Evolutionary conservation across 2,329 filamentous ascomycete genomes (phyloP), one percentile per base, ranked within the genome.

Genomic region (Stenocarpella maydis): DNA sequence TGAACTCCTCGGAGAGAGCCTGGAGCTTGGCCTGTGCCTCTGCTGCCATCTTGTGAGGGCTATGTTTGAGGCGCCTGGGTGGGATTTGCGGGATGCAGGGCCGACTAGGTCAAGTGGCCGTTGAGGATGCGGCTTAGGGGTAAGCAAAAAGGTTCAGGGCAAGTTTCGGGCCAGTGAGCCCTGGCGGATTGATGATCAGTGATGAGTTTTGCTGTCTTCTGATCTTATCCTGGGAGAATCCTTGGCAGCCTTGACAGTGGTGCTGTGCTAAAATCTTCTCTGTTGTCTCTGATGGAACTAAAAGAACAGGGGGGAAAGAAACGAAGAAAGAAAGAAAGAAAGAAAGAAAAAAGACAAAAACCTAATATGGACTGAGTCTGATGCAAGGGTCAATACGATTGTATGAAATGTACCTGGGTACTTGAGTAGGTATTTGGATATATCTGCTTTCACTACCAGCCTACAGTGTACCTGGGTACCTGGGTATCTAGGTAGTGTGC

Each of bases 1-100:
- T 91, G 78, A 92, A 98, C 73, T 97, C 91, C 65, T 98, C 94
- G 0, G 94, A 94, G 52, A 98, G 88, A 65, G 86, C 84, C 82
- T 98, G 95, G 31, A 98, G 86, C 76, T 88, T 88, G 71, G 91
- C 92, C 79, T 97, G 93, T 72, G 87, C 81, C 72, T 93, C 90
- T 69, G 90, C 90, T 69, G 90, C 87, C 90, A 94, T 94, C 55
- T 60, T 79, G 55, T n/a, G n/a, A 15, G 58, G n/a, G 43, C 21
- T 63, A 3, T 31, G 45, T 15, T 8, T 37, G 34, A 37, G 34
- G 9, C 9, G 12, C 34, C 6, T 37, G 39, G 28, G 9, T 55
- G 19, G 24, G 10, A n/a, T 26, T n/a, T 47, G n/a, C 8, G n/a
- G 9, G 19, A 54, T 24, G 28, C 8, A 53, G 45, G n/a, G 37